Conservation (phyloP, 768 basidiomycete species). For the Tulasnella sp. region DNA sequence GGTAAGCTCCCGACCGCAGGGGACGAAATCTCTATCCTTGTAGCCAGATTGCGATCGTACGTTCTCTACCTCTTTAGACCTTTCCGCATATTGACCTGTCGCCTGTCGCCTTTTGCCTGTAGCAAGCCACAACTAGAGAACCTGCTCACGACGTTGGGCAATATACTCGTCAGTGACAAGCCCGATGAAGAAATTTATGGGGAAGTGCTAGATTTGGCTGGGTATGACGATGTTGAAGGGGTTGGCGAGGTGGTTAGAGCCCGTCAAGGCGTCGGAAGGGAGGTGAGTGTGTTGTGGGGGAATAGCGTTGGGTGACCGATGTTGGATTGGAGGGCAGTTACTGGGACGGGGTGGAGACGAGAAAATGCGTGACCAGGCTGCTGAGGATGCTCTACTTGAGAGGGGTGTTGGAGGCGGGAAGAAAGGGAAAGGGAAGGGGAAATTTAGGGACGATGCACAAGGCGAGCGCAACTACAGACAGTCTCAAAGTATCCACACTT, state of each 20-base stretch:
- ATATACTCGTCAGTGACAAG: slow-evolving; percentile 5
- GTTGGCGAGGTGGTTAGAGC: slow-evolving; percentile 55
- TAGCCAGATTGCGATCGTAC: background rate
- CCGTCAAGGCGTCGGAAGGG: slow-evolving; percentile 36
- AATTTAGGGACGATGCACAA: background rate
- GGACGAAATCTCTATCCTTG: background rate
- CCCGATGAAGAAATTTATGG: slow-evolving; percentile 59
- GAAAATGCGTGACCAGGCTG: background rate
- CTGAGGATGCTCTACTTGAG: background rate
- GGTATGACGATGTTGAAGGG: slow-evolving; percentile 73
- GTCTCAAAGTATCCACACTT: background rate
- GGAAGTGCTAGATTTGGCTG: slow-evolving; percentile 67
- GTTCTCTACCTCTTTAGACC: background rate
- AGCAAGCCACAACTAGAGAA: slow-evolving; percentile 8
- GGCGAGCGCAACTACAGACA: background rate
- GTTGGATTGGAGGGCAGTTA: background rate
- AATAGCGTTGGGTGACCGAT: background rate
- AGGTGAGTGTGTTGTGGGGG: slow-evolving; percentile 32
- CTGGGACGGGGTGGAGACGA: background rate
- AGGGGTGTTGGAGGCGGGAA: slow-evolving; percentile 13
- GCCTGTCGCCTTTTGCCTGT: background rate
- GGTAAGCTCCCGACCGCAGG: background rate
- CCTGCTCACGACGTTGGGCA: background rate
- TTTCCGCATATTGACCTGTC: background rate
- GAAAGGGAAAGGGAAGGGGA: slow-evolving; percentile 13